phyloP scores from a whole-genome alignment of 2,329 filamentous ascomycete genomes.

The Allantophomopsis lycopodina region DNA sequence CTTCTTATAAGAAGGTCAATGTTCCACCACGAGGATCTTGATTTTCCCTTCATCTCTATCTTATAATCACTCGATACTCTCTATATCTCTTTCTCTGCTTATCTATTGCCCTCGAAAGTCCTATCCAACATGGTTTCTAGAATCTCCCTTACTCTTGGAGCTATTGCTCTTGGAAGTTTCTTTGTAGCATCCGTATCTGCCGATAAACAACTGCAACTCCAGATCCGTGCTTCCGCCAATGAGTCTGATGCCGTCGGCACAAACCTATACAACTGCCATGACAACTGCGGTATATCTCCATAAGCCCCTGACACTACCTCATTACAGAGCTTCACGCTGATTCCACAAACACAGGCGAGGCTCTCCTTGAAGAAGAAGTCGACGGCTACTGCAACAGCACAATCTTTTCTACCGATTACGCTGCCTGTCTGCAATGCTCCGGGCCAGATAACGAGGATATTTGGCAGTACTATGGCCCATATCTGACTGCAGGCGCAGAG shows the following conservation, averaged over 20 bases:
- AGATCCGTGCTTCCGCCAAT: background rate
- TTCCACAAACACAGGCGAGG: background rate
- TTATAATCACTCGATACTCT: no score
- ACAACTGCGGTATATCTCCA: background rate
- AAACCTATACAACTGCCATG: background rate
- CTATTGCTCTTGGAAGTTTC: background rate
- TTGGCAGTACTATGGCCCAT: constrained; percentile 1
- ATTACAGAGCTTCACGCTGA: background rate
- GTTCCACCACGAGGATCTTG: no score
- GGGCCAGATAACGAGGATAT: constrained; percentile 1
- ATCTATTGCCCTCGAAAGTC: no score
- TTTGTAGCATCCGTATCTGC: background rate
- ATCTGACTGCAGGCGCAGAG: background rate
- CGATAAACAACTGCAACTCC: background rate
- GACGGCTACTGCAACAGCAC: constrained; percentile 1
- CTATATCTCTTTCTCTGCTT: no score
- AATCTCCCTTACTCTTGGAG: background rate
- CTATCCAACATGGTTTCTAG: background rate
- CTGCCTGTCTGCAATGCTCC: constrained; percentile 1
- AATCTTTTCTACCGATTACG: background rate
- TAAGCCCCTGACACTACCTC: no score
- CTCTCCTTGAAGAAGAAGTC: background rate
- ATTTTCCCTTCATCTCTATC: no score
- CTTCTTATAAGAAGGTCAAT: no score
- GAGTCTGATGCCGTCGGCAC: background rate